These are phyloP conservation scores for Boechera divaricarpa DNA, from an alignment of 345 rosid genomes.

Conservation along the genomic window DNA sequence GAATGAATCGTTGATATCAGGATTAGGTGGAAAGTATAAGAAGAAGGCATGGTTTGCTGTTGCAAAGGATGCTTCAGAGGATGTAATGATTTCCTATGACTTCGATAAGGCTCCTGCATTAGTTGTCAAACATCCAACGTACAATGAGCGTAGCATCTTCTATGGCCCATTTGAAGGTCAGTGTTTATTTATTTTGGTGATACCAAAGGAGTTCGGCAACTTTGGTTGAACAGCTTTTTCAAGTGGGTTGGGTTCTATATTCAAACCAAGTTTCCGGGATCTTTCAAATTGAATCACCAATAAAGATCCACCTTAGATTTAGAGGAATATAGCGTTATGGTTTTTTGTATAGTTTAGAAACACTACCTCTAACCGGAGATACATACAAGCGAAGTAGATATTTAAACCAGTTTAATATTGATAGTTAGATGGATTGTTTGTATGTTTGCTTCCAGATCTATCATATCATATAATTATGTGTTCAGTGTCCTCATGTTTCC, in stretches of 20 bases:
- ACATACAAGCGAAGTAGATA: too few relatives aligned
- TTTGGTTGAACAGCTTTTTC: not conserved
- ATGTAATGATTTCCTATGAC: slow-evolving; percentile 64
- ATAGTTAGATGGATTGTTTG: too few relatives aligned
- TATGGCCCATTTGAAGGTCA: slow-evolving; percentile 97
- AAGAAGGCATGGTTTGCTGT: slow-evolving; percentile 97
- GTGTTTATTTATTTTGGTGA: slow-evolving; percentile 15
- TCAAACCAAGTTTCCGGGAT: too few relatives aligned
- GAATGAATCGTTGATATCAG: slow-evolving; percentile 58
- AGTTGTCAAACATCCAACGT: slow-evolving; percentile 68
- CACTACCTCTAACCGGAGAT: too few relatives aligned
- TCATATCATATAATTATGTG: too few relatives aligned
- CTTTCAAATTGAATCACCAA: too few relatives aligned
- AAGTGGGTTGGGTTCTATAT: not conserved
- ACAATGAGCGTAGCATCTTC: slow-evolving; percentile 64
- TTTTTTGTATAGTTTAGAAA: too few relatives aligned
- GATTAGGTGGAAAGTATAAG: slow-evolving; percentile 72
- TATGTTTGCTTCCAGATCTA: too few relatives aligned
- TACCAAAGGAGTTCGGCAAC: too few relatives aligned
- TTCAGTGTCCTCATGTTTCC: not conserved
- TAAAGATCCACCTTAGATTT: too few relatives aligned
- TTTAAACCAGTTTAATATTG: too few relatives aligned
- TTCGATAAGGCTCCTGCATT: slow-evolving; percentile 88
- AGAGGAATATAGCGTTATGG: too few relatives aligned
- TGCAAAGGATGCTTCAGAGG: slow-evolving; percentile 78